A percentile compares a stretch with the other conserved stretches of the same genome.
Evolutionary conservation across 768 basidiomycete species (phyloP).

Genomic region (Lentinula raphanica): DNA sequence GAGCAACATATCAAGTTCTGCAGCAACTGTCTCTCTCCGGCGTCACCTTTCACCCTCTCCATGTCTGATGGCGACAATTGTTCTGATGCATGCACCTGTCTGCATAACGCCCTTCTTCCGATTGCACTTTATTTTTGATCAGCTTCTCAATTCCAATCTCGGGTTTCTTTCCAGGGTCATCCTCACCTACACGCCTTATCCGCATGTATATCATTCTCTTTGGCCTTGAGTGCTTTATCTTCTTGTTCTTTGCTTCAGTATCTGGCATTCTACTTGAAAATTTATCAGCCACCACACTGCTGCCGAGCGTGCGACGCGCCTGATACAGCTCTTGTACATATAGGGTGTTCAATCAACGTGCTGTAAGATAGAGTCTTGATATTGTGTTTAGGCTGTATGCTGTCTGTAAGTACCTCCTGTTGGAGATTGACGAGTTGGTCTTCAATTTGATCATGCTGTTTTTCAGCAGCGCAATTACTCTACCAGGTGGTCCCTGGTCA

Average conservation of each 20-base stretch:
- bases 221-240: neutral
- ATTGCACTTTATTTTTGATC: neutral
- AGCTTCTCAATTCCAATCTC: neutral
- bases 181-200: neutral
- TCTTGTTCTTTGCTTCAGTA: neutral
- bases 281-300: neutral
- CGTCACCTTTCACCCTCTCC: neutral
- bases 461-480: neutral
- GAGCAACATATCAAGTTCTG: neutral
- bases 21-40: neutral
- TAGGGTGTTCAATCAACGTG: neutral
- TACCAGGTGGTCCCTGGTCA: neutral
- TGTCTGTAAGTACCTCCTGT: neutral
- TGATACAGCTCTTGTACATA: neutral
- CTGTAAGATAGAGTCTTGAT: too few species aligned
- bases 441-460: neutral
- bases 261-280: neutral
- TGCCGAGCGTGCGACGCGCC: neutral
- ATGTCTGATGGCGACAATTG: neutral
- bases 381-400: neutral
- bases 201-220: slow-evolving; percentile 4
- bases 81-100: neutral
- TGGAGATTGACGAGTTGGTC: too few species aligned
- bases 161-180: neutral
- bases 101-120: neutral